Conservation (phyloP, 441 rosid species). For the Erodium moschatum region DNA sequence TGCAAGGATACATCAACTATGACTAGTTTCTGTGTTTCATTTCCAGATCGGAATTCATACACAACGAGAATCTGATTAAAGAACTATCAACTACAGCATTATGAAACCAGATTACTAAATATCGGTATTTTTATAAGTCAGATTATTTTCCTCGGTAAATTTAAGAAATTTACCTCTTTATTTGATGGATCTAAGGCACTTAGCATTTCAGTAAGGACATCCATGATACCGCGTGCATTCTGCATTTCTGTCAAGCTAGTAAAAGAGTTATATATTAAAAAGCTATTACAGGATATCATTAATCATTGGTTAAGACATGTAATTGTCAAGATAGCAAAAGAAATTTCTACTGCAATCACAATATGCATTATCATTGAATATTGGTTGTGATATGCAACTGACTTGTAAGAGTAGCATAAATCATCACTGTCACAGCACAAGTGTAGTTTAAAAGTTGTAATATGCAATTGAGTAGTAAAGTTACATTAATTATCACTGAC, state of each 20-base stretch:
- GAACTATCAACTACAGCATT: no score
- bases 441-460: no score
- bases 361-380: neutral
- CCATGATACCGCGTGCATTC: constrained; percentile 96
- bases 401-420: neutral
- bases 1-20: no score
- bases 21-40: no score
- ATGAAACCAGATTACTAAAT: neutral
- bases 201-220: constrained; percentile 93
- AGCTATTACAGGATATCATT: constrained; percentile 9
- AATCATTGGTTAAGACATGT: neutral
- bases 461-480: no score
- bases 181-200: constrained; percentile 83
- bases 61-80: no score
- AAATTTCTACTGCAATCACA: neutral
- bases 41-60: no score
- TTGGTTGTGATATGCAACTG: neutral
- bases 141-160: constrained; percentile 15
- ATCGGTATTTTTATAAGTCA: neutral
- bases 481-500: neutral
- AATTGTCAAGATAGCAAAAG: neutral
- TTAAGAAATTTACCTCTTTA: constrained; percentile 56
- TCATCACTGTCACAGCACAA: no score
- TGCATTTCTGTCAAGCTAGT: constrained; percentile 90
- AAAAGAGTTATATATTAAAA: constrained; percentile 27